phyloP scores from a whole-genome alignment of 805 yeast species.

The Danielozyma ontarioensis region DNA sequence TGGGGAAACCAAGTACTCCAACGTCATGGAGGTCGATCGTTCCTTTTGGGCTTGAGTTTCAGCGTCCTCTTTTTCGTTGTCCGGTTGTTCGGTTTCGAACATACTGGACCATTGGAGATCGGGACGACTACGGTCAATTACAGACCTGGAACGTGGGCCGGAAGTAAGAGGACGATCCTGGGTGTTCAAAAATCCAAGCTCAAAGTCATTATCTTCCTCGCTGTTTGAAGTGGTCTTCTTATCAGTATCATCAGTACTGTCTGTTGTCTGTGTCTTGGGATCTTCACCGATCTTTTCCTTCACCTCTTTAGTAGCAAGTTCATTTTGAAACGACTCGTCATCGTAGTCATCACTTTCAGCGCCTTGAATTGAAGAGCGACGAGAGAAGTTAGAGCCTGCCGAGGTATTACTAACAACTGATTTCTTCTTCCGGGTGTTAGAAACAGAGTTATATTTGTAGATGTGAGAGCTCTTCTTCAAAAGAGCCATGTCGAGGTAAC shows the following conservation, averaged over 20 bases:
- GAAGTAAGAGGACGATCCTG: conserved; percentile 11
- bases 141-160: conserved; percentile 31
- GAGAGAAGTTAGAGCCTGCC: neutral
- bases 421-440: conserved; percentile 15
- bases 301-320: neutral
- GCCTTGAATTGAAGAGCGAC: neutral
- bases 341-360: neutral
- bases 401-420: conserved; percentile 3
- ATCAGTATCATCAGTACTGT: conserved; percentile 24
- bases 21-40: conserved; percentile 28
- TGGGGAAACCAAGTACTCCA: conserved; percentile 55
- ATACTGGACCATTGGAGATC: conserved; percentile 2
- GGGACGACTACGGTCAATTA: conserved; percentile 23
- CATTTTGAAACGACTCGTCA: neutral
- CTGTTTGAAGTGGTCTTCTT: conserved; percentile 15
- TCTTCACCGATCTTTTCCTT: neutral
- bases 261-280: conserved; percentile 1
- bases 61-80: conserved; percentile 13
- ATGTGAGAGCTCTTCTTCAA: conserved; percentile 41
- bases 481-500: conserved; percentile 51
- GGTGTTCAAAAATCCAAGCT: conserved; percentile 25
- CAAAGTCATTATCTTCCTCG: conserved; percentile 24
- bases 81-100: conserved; percentile 3
- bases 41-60: conserved; percentile 15
- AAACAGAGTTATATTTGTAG: conserved; percentile 17